Conservation (phyloP, 345 rosid species). For the Eucalyptus erythrocorys region DNA sequence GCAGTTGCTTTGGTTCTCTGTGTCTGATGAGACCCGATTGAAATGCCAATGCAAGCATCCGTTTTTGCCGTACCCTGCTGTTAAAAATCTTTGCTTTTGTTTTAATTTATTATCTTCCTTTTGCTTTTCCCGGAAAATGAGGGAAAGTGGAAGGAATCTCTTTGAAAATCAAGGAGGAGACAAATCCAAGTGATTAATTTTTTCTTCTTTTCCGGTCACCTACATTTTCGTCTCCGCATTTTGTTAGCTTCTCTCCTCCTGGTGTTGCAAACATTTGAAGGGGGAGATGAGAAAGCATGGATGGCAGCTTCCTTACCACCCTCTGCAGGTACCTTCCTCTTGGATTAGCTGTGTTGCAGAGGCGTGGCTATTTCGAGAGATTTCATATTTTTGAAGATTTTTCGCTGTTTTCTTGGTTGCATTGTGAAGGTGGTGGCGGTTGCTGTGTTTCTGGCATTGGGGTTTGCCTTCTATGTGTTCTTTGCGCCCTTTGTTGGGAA, state of each 20-base stretch:
- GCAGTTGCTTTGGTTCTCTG: background rate
- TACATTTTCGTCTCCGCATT: background rate
- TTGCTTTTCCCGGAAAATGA: slow-evolving; percentile 28
- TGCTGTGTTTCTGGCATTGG: slow-evolving; percentile 95
- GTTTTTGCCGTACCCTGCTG: background rate
- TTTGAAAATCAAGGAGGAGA: background rate
- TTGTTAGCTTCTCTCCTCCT: slow-evolving; percentile 7
- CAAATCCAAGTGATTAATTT: background rate
- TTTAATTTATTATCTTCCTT: background rate
- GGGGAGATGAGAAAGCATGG: slow-evolving; percentile 91
- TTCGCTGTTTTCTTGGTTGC: background rate
- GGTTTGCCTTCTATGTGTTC: slow-evolving; percentile 97
- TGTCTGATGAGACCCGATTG: background rate
- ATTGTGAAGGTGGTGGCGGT: slow-evolving; percentile 89
- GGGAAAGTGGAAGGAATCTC: slow-evolving; percentile 18
- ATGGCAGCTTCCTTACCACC: slow-evolving; percentile 98
- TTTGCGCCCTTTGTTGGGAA: slow-evolving; percentile 97
- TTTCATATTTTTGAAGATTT: background rate
- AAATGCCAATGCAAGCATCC: slow-evolving; percentile 16
- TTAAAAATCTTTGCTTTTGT: slow-evolving; percentile 7
- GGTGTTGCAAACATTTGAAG: slow-evolving; percentile 20
- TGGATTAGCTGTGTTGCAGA: background rate
- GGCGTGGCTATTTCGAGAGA: background rate
- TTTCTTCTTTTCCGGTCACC: background rate
- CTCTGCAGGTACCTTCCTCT: slow-evolving; percentile 70